phyloP scores from a whole-genome alignment of 2,329 filamentous ascomycete species.

The Xenoacremonium recifei region DNA sequence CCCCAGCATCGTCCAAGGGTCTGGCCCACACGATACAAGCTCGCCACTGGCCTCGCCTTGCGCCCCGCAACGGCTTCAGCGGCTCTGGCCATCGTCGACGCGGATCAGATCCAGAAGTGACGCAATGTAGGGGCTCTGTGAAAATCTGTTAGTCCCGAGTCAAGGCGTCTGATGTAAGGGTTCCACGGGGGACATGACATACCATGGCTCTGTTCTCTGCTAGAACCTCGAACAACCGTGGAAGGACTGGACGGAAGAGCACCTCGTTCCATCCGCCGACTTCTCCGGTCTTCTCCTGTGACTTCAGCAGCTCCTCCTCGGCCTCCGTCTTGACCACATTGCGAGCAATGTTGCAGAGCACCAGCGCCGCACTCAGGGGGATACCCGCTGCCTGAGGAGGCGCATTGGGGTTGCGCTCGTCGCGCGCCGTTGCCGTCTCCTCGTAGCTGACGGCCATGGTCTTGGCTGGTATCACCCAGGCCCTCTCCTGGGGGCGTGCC shows the following conservation, averaged over 20 bases:
- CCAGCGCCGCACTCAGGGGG: slow-evolving; percentile 73
- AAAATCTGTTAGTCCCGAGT: slow-evolving; percentile 13
- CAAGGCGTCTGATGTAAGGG: slow-evolving; percentile 2
- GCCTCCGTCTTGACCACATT: slow-evolving; percentile 62
- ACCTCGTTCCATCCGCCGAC: slow-evolving; percentile 63
- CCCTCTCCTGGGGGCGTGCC: slow-evolving; percentile 20
- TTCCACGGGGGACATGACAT: slow-evolving; percentile 26
- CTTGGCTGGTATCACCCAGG: slow-evolving; percentile 54
- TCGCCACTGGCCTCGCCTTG: slow-evolving; percentile 6
- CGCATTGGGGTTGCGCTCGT: slow-evolving; percentile 58
- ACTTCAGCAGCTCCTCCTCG: slow-evolving; percentile 52
- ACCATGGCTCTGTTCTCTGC: slow-evolving; percentile 65
- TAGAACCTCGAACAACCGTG: slow-evolving; percentile 66
- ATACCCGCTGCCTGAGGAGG: slow-evolving; percentile 69
- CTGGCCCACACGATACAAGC: slow-evolving; percentile 8
- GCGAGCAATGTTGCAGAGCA: slow-evolving; percentile 74
- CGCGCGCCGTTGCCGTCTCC: slow-evolving; percentile 54
- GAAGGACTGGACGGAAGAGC: slow-evolving; percentile 64
- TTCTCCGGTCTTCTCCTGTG: slow-evolving; percentile 43
- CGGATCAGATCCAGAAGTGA: slow-evolving; percentile 39
- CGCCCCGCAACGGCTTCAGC: slow-evolving; percentile 14
- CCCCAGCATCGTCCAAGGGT: slow-evolving; percentile 6
- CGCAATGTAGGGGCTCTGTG: slow-evolving; percentile 39
- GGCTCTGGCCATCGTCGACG: slow-evolving; percentile 23
- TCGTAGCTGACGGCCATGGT: slow-evolving; percentile 55